phyloP scores from a whole-genome alignment of 305 asterid genomes.

The Fraxinus sp. region DNA sequence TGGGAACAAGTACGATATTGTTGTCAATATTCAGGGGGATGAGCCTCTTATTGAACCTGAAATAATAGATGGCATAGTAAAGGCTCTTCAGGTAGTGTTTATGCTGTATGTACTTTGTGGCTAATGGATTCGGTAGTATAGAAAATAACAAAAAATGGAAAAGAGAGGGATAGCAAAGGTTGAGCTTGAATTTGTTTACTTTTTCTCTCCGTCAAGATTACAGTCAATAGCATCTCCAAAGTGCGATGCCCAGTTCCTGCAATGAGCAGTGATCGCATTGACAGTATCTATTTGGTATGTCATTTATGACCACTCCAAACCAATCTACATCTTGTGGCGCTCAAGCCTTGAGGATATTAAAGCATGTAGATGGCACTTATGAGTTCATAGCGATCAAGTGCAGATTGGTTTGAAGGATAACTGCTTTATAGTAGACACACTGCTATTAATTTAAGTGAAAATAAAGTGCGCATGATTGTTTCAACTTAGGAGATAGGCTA shows the following conservation, averaged over 20 bases:
- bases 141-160: background rate
- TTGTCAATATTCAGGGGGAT: constrained; percentile 95
- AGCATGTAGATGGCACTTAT: background rate
- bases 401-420: background rate
- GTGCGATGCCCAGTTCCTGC: background rate
- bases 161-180: background rate
- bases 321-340: background rate
- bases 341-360: background rate
- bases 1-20: constrained; percentile 68
- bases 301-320: background rate
- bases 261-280: background rate
- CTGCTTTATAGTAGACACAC: background rate
- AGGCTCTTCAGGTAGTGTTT: constrained; percentile 65
- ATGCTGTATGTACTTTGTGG: background rate
- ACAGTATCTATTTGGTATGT: background rate
- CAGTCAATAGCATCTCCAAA: background rate
- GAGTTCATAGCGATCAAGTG: background rate
- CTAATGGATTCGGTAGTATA: background rate
- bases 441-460: background rate
- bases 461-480: background rate
- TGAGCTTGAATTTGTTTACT: background rate
- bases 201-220: background rate
- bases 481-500: background rate
- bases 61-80: constrained; percentile 85
- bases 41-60: constrained; percentile 97